Evolutionary conservation across 306 rosid genomes (phyloP).

Genomic region (Prosopis cineraria): DNA sequence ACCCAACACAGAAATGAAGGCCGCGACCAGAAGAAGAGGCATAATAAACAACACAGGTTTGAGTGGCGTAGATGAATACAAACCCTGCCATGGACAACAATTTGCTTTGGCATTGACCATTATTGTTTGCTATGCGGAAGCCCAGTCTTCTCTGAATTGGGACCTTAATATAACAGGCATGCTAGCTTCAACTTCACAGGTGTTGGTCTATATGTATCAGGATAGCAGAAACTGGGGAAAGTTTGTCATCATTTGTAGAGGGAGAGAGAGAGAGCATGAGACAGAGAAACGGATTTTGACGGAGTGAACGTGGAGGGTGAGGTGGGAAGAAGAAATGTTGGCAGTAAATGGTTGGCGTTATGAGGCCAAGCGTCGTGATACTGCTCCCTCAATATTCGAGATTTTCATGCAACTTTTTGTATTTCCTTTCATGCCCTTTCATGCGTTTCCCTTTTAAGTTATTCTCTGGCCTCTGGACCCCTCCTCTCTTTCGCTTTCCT

Average conservation of each 20-base stretch:
- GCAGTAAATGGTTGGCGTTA: not conserved
- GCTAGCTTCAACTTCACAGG: not conserved
- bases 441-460: not conserved
- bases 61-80: conserved; percentile 21
- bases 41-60: conserved; percentile 44
- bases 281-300: not conserved
- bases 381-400: not conserved
- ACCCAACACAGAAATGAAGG: conserved; percentile 45
- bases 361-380: not conserved
- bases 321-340: not conserved
- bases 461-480: not conserved
- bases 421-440: not conserved
- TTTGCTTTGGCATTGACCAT: conserved; percentile 26
- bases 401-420: conserved; percentile 2
- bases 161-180: not conserved
- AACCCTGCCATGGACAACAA: conserved; percentile 29
- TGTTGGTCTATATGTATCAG: not conserved
- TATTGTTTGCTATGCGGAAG: not conserved
- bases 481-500: not conserved
- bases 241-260: not conserved
- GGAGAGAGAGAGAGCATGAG: not conserved
- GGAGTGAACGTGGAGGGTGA: not conserved
- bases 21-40: conserved; percentile 56
- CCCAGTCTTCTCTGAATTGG: not conserved
- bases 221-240: not conserved